A percentile compares a stretch with the other conserved stretches of the same genome.
These are phyloP conservation scores for Plasmodium reichenowi DNA, from an alignment of 169 alveolate species.

Conservation along the genomic window DNA sequence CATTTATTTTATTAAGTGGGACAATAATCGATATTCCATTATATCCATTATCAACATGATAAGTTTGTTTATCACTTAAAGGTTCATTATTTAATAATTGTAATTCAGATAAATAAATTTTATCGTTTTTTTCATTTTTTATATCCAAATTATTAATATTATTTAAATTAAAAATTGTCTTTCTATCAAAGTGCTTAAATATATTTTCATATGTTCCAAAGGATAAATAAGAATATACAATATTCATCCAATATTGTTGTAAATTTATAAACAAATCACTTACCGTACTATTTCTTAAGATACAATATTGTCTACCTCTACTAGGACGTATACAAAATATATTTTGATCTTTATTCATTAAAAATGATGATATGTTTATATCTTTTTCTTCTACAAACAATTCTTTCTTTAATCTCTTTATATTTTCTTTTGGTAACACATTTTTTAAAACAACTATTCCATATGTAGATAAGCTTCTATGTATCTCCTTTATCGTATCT, in stretches of 20 bases:
- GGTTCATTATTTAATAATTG: slow-evolving; percentile 71
- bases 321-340: slow-evolving; percentile 67
- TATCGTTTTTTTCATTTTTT: slow-evolving; percentile 24
- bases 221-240: slow-evolving; percentile 43
- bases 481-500: slow-evolving; percentile 42
- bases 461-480: slow-evolving; percentile 30
- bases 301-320: slow-evolving; percentile 72
- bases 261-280: slow-evolving; percentile 48
- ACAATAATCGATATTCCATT: slow-evolving; percentile 47
- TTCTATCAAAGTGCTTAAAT: slow-evolving; percentile 11
- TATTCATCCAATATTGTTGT: slow-evolving; percentile 67
- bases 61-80: slow-evolving; percentile 46
- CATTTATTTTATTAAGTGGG: slow-evolving; percentile 48
- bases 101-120: slow-evolving; percentile 55
- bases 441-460: slow-evolving; percentile 67
- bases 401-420: slow-evolving; percentile 57
- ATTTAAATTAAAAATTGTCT: slow-evolving; percentile 10
- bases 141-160: slow-evolving; percentile 21
- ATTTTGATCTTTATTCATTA: slow-evolving; percentile 51
- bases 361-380: slow-evolving; percentile 26
- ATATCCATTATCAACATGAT: slow-evolving; percentile 70
- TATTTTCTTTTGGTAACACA: slow-evolving; percentile 16
- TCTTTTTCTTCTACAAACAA: slow-evolving; percentile 43
- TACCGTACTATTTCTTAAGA: slow-evolving; percentile 38
- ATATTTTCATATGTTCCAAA: slow-evolving; percentile 45